These are phyloP conservation scores for Pseudocercospora vitis DNA, from an alignment of 2,329 filamentous ascomycete species.

Conservation along the genomic window DNA sequence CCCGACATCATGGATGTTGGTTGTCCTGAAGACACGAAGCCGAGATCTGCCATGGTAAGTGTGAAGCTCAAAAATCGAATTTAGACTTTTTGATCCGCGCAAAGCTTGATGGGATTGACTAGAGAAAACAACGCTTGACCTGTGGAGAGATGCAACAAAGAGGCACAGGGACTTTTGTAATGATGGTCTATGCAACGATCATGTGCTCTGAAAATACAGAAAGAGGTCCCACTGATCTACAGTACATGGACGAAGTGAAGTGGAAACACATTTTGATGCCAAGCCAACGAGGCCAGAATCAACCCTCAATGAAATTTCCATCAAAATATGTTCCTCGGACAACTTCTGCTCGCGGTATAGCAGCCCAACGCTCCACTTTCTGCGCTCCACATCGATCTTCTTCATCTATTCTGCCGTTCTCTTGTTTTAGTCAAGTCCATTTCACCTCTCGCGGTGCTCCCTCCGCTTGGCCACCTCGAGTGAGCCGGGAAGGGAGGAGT, in stretches of 20 bases:
- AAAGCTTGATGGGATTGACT: conserved; percentile 6
- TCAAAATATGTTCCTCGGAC: no score
- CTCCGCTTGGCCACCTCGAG: no score
- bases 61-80: background rate
- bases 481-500: no score
- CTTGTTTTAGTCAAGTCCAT: no score
- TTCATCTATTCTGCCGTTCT: no score
- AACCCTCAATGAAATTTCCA: background rate
- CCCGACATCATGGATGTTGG: conserved; percentile 27
- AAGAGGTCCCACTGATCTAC: background rate
- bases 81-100: background rate
- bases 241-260: background rate
- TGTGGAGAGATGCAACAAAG: background rate
- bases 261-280: background rate
- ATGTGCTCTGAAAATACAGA: conserved; percentile 3
- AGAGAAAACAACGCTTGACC: no score
- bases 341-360: no score
- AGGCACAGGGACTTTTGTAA: background rate
- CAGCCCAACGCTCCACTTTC: background rate
- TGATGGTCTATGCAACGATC: background rate
- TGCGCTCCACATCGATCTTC: no score
- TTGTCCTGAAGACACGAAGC: conserved; percentile 16
- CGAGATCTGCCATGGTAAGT: background rate
- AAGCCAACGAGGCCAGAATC: no score
- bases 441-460: no score